phyloP scores from a whole-genome alignment of 2,329 filamentous ascomycete species.

The Trichoderma aggressivum region DNA sequence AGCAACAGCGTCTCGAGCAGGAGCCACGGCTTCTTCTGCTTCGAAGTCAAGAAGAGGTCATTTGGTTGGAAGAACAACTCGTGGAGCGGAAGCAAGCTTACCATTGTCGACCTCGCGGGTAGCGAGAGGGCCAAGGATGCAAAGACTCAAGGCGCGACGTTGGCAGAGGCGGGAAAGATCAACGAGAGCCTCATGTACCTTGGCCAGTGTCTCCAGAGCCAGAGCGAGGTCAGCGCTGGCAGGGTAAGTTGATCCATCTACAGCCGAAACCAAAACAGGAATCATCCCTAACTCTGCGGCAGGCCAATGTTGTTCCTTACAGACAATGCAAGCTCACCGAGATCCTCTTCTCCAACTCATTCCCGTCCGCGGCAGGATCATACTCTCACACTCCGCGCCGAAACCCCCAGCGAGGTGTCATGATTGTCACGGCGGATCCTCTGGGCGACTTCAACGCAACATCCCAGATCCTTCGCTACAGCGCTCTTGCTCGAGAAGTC shows the following conservation, averaged over 20 bases:
- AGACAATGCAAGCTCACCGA: conserved; percentile 84
- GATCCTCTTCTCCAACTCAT: conserved; percentile 84
- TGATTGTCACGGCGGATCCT: conserved; percentile 95
- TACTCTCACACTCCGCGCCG: conserved; percentile 44
- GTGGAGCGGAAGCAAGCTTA: conserved; percentile 77
- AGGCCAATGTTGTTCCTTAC: conserved; percentile 73
- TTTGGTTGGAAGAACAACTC: conserved; percentile 42
- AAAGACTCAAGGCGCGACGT: conserved; percentile 87
- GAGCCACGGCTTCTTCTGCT: conserved; percentile 93
- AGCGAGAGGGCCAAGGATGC: conserved; percentile 91
- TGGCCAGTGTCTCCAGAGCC: conserved; percentile 93
- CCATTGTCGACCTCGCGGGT: conserved; percentile 87
- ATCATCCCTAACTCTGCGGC: conserved; percentile 24
- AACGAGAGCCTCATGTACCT: conserved; percentile 98
- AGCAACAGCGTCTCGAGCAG: conserved; percentile 90
- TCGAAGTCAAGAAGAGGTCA: conserved; percentile 84
- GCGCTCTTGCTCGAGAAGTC: conserved; percentile 85
- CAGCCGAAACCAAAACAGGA: background rate
- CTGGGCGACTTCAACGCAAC: conserved; percentile 94
- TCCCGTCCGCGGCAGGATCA: conserved; percentile 55
- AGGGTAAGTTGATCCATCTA: conserved; percentile 52
- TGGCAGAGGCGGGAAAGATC: conserved; percentile 96
- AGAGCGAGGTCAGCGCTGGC: conserved; percentile 71
- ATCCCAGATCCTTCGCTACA: conserved; percentile 92
- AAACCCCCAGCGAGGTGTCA: conserved; percentile 81